These are phyloP conservation scores for Rhizopogon vinicolor DNA, from an alignment of 768 basidiomycete genomes.

Conservation along the genomic window DNA sequence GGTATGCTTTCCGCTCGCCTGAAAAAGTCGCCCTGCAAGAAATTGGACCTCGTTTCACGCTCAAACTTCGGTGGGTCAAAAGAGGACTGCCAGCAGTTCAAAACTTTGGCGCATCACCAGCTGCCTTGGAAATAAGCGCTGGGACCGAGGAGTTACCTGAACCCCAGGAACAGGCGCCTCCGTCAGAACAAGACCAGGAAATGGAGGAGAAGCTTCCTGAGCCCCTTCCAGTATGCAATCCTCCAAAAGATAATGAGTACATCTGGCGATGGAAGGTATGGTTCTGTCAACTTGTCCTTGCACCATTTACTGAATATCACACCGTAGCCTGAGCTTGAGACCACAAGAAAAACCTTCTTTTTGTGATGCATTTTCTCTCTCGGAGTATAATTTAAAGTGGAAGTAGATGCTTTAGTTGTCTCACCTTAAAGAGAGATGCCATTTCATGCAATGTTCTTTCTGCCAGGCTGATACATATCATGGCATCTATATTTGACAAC, in stretches of 20 bases:
- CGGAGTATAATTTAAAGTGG: background rate
- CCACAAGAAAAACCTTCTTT: slow-evolving; percentile 87
- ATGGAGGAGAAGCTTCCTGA: slow-evolving; percentile 13
- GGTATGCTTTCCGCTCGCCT: slow-evolving; percentile 91
- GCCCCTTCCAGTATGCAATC: slow-evolving; percentile 27
- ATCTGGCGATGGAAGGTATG: slow-evolving; percentile 91
- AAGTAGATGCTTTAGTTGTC: no score
- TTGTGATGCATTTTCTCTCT: slow-evolving; percentile 37
- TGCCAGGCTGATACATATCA: no score
- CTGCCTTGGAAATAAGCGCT: slow-evolving; percentile 50
- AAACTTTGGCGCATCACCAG: slow-evolving; percentile 58
- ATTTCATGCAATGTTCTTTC: no score
- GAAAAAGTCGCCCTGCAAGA: slow-evolving; percentile 94
- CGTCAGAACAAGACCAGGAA: slow-evolving; percentile 9
- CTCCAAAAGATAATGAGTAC: slow-evolving; percentile 71
- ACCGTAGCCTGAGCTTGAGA: slow-evolving; percentile 85
- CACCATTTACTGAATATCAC: slow-evolving; percentile 6
- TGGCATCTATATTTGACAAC: no score
- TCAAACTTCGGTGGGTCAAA: slow-evolving; percentile 86
- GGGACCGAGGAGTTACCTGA: slow-evolving; percentile 27
- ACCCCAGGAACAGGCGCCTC: slow-evolving; percentile 9
- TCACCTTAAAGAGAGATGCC: background rate
- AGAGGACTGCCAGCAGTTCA: slow-evolving; percentile 84
- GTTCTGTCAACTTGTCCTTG: slow-evolving; percentile 6
- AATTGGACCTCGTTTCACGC: slow-evolving; percentile 95